phyloP scores from a whole-genome alignment of 129 eudicot genomes.

The Artemisia tridentata region DNA sequence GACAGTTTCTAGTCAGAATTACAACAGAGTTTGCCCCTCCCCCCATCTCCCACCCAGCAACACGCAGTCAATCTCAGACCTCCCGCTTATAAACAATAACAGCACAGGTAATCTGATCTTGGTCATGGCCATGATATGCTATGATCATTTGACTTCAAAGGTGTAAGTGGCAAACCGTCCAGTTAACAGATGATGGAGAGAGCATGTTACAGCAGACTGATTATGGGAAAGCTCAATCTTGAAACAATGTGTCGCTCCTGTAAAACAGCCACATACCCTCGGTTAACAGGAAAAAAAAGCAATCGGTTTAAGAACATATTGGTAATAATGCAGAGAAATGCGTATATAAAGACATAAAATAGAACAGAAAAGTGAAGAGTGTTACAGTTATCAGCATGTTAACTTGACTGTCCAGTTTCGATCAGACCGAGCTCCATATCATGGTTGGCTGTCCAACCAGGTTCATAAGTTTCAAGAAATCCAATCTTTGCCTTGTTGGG shows the following conservation, averaged over 20 bases:
- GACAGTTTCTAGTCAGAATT: conserved; percentile 16
- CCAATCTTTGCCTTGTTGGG: conserved; percentile 98
- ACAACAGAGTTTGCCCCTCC: conserved; percentile 12
- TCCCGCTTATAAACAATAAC: background rate
- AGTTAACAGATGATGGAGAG: conserved; percentile 2
- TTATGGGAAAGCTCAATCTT: conserved; percentile 11
- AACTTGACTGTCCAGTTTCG: conserved; percentile 66
- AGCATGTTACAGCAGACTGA: background rate
- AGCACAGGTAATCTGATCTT: background rate
- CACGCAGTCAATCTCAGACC: background rate
- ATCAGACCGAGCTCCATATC: conserved; percentile 74
- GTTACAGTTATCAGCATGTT: conserved; percentile 48
- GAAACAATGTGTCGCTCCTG: conserved; percentile 23
- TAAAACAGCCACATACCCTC: background rate
- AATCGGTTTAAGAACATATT: background rate
- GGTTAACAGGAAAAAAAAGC: background rate
- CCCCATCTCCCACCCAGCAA: background rate
- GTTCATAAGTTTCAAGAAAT: conserved; percentile 97
- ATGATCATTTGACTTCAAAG: conserved; percentile 14
- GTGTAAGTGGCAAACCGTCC: conserved; percentile 15
- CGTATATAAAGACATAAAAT: background rate
- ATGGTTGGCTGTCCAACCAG: conserved; percentile 94
- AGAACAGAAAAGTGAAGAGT: conserved; percentile 1
- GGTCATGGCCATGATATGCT: conserved; percentile 20
- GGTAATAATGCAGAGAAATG: background rate